Conservation (phyloP, 140 eudicot species). For the Anethum foeniculum region DNA sequence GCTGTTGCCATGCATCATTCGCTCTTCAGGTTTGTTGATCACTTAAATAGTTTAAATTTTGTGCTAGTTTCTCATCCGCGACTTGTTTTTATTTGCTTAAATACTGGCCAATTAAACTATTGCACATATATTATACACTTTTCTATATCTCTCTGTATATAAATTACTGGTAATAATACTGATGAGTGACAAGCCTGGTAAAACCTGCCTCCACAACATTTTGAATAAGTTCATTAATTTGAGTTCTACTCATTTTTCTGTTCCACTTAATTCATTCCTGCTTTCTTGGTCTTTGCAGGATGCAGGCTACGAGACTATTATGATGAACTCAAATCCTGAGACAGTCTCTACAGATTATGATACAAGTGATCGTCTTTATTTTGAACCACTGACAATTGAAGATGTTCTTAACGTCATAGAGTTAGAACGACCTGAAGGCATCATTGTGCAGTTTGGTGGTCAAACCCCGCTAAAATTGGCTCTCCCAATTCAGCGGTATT, state of each 20-base stretch:
- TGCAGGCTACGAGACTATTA: conserved; percentile 92
- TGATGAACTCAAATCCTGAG: conserved; percentile 99
- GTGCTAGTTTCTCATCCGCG: not conserved
- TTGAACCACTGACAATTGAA: conserved; percentile 89
- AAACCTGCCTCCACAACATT: not conserved
- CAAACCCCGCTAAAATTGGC: conserved; percentile 92
- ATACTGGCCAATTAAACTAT: too few relatives aligned
- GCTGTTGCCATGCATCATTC: conserved; percentile 96
- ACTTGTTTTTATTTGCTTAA: not conserved
- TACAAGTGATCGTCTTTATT: conserved; percentile 92
- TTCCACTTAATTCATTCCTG: not conserved
- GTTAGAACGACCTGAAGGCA: conserved; percentile 88
- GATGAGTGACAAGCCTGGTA: not conserved
- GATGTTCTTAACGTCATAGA: conserved; percentile 87
- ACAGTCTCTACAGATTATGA: conserved; percentile 96
- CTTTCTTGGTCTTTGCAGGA: conserved; percentile 31
- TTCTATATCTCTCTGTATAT: not conserved
- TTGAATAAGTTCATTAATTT: not conserved
- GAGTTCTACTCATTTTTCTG: not conserved
- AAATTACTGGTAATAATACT: not conserved
- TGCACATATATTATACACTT: not conserved
- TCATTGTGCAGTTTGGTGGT: conserved; percentile 95
- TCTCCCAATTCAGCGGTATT: conserved; percentile 72
- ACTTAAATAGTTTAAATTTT: not conserved
- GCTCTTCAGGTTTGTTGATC: conserved; percentile 82